These are phyloP conservation scores for Calocera cornea DNA, from an alignment of 768 basidiomycete genomes.

Conservation along the genomic window DNA sequence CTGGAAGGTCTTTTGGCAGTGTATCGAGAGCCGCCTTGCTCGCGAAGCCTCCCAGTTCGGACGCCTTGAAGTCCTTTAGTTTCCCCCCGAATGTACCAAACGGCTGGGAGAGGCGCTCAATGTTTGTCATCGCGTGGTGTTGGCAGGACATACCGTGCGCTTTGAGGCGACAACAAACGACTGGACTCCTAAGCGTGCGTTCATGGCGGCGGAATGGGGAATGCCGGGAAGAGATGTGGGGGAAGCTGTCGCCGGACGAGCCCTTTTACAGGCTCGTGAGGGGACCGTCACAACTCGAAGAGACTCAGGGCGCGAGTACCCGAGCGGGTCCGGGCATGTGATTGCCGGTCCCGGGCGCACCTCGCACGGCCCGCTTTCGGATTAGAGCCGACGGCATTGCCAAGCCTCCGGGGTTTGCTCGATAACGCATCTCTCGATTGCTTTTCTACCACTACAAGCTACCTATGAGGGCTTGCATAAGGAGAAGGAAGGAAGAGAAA, in stretches of 20 bases:
- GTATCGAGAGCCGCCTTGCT: conserved; percentile 28
- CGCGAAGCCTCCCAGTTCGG: conserved; percentile 27
- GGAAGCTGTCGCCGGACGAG: not conserved
- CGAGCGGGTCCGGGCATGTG: not conserved
- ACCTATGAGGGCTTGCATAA: not conserved
- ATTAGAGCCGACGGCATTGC: too few species aligned
- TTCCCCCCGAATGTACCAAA: conserved; percentile 7
- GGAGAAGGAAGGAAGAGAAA: not conserved
- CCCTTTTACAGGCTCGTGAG: too few species aligned
- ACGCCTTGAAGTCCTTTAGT: conserved; percentile 24
- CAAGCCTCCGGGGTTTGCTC: not conserved
- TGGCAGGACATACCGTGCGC: not conserved
- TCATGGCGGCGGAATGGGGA: not conserved
- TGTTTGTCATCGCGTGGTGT: not conserved
- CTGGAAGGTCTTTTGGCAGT: conserved; percentile 24
- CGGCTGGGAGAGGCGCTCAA: not conserved
- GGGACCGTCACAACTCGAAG: not conserved
- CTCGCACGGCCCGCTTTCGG: not conserved
- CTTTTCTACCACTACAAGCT: not conserved
- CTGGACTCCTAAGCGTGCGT: not conserved
- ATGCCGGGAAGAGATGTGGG: not conserved
- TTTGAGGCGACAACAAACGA: not conserved
- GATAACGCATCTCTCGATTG: not conserved
- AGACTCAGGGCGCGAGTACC: not conserved
- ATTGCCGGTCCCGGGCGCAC: not conserved